Conservation (phyloP, 78 protist species). For the Pigoraptor vietnamica region DNA sequence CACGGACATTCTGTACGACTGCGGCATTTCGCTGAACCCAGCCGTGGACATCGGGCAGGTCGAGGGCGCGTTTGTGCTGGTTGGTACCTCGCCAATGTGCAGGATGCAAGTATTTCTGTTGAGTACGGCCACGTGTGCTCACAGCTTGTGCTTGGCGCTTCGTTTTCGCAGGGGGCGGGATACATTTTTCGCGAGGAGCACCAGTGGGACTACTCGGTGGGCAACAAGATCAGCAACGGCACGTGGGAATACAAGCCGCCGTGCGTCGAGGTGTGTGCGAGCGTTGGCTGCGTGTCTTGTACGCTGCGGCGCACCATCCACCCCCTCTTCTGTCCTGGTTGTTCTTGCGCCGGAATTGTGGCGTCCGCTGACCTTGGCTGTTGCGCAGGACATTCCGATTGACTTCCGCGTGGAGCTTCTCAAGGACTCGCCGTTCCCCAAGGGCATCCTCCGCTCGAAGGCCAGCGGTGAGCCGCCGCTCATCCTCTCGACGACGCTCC, state of each 20-base stretch:
- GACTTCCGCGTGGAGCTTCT: constrained; percentile 17
- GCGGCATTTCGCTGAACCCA: constrained; percentile 43
- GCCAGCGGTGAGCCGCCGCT: neutral
- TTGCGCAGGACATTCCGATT: constrained; percentile 36
- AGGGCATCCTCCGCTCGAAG: neutral
- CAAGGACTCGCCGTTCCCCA: neutral
- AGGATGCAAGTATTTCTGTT: too few relatives aligned
- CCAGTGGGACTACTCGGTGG: neutral
- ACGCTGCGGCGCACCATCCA: too few relatives aligned
- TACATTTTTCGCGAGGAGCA: neutral
- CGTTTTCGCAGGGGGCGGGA: neutral
- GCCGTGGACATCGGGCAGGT: constrained; percentile 57
- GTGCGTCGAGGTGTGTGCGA: neutral
- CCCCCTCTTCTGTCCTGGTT: too few relatives aligned
- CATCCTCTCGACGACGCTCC: neutral
- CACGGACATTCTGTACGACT: constrained; percentile 44
- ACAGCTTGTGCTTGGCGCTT: too few relatives aligned
- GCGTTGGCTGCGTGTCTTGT: too few relatives aligned
- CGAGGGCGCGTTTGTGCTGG: constrained; percentile 46
- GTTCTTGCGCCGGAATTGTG: too few relatives aligned
- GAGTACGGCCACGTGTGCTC: too few relatives aligned
- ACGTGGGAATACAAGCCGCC: neutral
- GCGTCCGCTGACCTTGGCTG: constrained; percentile 17
- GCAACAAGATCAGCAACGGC: constrained; percentile 10
- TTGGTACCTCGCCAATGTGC: constrained; percentile 37